Percentiles rank a stretch among this genome's conserved stretches.
Evolutionary conservation across 768 basidiomycete species (phyloP).

Genomic region (Rhodotorula paludigena): DNA sequence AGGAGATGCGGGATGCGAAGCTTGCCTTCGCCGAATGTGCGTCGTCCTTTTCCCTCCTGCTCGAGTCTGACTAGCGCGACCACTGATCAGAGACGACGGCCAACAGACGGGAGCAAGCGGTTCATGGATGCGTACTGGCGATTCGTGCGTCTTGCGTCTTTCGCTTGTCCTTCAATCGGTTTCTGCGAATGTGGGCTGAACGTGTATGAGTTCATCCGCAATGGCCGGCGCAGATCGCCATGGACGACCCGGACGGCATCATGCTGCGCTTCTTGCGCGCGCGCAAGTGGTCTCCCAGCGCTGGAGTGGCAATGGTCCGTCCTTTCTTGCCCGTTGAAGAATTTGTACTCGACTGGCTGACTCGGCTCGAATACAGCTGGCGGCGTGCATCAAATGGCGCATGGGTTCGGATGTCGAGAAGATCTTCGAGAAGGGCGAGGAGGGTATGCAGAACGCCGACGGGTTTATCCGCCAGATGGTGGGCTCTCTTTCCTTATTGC

Average conservation of each 20-base stretch:
- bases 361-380: constrained; percentile 2
- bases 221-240: constrained; percentile 1
- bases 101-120: constrained; percentile 30
- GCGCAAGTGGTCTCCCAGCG: constrained; percentile 39
- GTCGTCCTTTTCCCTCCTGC: neutral
- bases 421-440: constrained; percentile 40
- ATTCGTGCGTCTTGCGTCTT: constrained; percentile 22
- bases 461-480: constrained; percentile 41
- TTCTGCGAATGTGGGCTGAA: too few relatives aligned
- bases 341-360: neutral
- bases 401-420: constrained; percentile 40
- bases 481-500: neutral
- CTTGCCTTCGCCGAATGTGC: constrained; percentile 37
- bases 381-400: constrained; percentile 41
- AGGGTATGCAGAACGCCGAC: constrained; percentile 33
- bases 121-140: constrained; percentile 40
- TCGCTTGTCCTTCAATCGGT: neutral
- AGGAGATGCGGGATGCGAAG: constrained; percentile 36
- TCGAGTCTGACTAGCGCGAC: too few relatives aligned
- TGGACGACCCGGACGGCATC: constrained; percentile 39
- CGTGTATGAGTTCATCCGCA: too few relatives aligned
- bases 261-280: constrained; percentile 40
- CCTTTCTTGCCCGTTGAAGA: neutral
- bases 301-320: constrained; percentile 39
- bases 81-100: neutral